phyloP scores from a whole-genome alignment of 2,329 filamentous ascomycete species.

The Orbilia oligospora region DNA sequence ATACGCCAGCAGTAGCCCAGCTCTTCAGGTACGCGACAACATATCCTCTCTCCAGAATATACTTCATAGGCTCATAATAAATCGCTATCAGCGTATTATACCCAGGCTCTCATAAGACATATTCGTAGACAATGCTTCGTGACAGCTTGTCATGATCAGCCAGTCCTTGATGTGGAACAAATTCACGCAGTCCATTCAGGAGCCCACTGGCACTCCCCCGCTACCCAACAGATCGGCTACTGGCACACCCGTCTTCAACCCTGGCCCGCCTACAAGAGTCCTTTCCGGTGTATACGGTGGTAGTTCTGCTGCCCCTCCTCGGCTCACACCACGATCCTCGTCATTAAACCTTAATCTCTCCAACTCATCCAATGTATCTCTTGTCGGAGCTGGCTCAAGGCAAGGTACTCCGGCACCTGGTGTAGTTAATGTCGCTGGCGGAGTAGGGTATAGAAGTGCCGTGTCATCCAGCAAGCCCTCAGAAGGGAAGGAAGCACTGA shows the following conservation, averaged over 20 bases:
- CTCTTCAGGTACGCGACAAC: constrained; percentile 20
- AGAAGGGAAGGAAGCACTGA: constrained; percentile 54
- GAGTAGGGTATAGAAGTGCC: constrained; percentile 39
- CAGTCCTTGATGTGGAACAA: constrained; percentile 61
- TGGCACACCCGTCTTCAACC: constrained; percentile 27
- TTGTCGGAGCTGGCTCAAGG: constrained; percentile 76
- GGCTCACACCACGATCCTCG: constrained; percentile 78
- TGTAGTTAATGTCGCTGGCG: constrained; percentile 16
- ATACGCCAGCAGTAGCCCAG: neutral
- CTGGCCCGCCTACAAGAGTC: constrained; percentile 48
- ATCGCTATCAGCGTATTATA: neutral
- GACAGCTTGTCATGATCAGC: constrained; percentile 57
- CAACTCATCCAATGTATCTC: constrained; percentile 82
- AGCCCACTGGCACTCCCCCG: constrained; percentile 48
- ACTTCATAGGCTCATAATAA: neutral
- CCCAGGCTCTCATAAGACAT: constrained; percentile 8
- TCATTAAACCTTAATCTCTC: constrained; percentile 81
- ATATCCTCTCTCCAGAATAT: neutral
- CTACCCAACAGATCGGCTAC: constrained; percentile 50
- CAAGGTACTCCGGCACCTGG: constrained; percentile 46
- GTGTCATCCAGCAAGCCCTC: constrained; percentile 44
- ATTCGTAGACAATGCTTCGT: constrained; percentile 53
- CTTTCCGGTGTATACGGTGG: constrained; percentile 48
- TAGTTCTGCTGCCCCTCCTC: constrained; percentile 36
- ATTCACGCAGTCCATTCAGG: constrained; percentile 60